Conservation (phyloP, 768 basidiomycete species). For the Tubosaeta sp. region DNA sequence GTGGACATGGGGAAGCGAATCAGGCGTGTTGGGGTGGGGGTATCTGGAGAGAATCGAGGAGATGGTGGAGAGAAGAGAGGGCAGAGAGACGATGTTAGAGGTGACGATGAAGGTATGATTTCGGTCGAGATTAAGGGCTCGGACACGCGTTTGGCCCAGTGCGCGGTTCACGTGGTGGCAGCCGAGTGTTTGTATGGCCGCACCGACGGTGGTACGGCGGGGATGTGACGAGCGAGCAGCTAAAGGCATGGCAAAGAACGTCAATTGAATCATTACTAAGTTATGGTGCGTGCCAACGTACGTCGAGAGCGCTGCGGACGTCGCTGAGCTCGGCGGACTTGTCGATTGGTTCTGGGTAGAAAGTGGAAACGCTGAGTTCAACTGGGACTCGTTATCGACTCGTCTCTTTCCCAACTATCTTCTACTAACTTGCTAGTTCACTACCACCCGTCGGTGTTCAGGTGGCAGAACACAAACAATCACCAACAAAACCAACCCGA, state of each 20-base stretch:
- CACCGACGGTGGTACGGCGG: conserved; percentile 17
- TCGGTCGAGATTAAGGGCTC: conserved; percentile 34
- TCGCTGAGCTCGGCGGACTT: conserved; percentile 36
- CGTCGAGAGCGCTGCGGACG: conserved; percentile 12
- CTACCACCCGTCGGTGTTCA: neutral
- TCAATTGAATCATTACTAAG: conserved; percentile 16
- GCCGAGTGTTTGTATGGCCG: conserved; percentile 25
- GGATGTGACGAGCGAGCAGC: conserved; percentile 4
- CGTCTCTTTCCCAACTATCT: no score
- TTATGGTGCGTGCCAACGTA: conserved; percentile 23
- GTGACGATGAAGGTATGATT: conserved; percentile 30
- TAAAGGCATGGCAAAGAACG: conserved; percentile 24
- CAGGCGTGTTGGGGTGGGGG: conserved; percentile 25
- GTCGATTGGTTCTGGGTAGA: conserved; percentile 17
- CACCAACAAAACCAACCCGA: conserved; percentile 19
- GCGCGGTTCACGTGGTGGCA: conserved; percentile 34
- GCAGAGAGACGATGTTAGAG: conserved; percentile 15
- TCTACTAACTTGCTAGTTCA: no score
- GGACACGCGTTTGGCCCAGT: conserved; percentile 32
- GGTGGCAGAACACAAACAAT: conserved; percentile 23
- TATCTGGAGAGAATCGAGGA: conserved; percentile 31
- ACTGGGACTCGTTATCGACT: no score
- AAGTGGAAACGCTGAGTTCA: conserved; percentile 29
- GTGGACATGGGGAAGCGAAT: conserved; percentile 30
- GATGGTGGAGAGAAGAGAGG: conserved; percentile 9